A percentile compares a stretch with the other conserved stretches of the same genome.
phyloP scores from a whole-genome alignment of 2,329 filamentous ascomycete species.

The Fusarium sp. region DNA sequence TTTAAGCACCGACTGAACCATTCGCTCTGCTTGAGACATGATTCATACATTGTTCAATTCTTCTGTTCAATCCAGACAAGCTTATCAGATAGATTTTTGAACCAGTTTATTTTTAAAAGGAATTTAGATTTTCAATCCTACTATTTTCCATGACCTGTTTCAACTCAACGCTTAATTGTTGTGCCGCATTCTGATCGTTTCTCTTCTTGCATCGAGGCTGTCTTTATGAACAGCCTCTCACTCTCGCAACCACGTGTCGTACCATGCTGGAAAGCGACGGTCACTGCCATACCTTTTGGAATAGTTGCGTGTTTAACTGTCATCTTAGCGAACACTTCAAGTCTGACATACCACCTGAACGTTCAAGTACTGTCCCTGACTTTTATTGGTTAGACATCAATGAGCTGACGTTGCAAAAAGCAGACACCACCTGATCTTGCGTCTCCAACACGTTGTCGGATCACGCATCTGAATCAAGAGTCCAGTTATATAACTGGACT shows the following conservation, averaged over 20 bases:
- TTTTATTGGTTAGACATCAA: not conserved
- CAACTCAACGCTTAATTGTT: too few species aligned
- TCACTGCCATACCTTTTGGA: too few species aligned
- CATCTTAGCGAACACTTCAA: too few species aligned
- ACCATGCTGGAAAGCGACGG: too few species aligned
- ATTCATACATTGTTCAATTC: not conserved
- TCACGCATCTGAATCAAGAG: not conserved
- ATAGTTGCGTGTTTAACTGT: too few species aligned
- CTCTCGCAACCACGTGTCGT: too few species aligned
- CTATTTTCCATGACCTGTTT: too few species aligned
- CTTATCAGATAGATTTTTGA: not conserved
- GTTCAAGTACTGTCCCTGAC: too few species aligned
- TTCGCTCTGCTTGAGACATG: not conserved
- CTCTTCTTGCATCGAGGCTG: too few species aligned
- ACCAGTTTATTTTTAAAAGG: not conserved
- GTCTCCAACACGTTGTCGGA: conserved; percentile 3
- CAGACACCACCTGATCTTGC: conserved; percentile 12
- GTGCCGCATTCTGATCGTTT: too few species aligned
- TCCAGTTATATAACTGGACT: not conserved
- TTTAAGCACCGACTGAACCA: not conserved
- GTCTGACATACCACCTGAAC: too few species aligned
- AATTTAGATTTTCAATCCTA: not conserved
- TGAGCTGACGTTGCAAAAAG: conserved; percentile 2
- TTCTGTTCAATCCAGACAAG: not conserved
- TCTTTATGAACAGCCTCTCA: too few species aligned